phyloP scores from a whole-genome alignment of 2,329 filamentous ascomycete species.

The Colletotrichum orchidophilum region DNA sequence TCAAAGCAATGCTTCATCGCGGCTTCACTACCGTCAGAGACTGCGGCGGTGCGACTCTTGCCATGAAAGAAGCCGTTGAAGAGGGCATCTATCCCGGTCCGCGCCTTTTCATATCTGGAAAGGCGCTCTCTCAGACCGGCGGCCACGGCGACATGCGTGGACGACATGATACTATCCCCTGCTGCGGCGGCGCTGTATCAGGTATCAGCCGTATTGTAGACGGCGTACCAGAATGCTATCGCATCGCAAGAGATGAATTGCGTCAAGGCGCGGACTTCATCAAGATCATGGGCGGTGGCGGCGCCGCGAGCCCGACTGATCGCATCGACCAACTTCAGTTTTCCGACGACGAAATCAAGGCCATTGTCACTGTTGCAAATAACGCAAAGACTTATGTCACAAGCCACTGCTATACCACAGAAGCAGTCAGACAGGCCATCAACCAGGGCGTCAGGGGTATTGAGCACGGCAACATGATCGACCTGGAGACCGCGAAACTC shows the following conservation, averaged over 20 bases:
- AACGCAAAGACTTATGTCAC: slow-evolving; percentile 63
- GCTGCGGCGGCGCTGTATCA: slow-evolving; percentile 56
- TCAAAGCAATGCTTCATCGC: slow-evolving; percentile 58
- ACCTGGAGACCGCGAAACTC: slow-evolving; percentile 52
- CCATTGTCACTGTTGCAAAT: slow-evolving; percentile 59
- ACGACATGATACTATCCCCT: slow-evolving; percentile 49
- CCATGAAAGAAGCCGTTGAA: slow-evolving; percentile 64
- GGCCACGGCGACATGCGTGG: slow-evolving; percentile 63
- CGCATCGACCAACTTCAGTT: slow-evolving; percentile 63
- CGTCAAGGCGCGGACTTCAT: slow-evolving; percentile 67
- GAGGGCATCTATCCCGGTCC: slow-evolving; percentile 64
- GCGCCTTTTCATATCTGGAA: slow-evolving; percentile 62
- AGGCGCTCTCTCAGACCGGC: slow-evolving; percentile 65
- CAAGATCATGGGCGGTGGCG: slow-evolving; percentile 68
- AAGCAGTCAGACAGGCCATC: slow-evolving; percentile 62
- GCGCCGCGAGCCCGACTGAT: slow-evolving; percentile 65
- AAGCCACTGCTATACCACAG: slow-evolving; percentile 64
- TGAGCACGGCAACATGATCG: slow-evolving; percentile 55
- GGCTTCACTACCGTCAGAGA: slow-evolving; percentile 69
- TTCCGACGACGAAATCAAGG: slow-evolving; percentile 62
- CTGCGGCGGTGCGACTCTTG: slow-evolving; percentile 63
- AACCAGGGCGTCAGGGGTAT: slow-evolving; percentile 65
- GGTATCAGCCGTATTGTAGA: slow-evolving; percentile 58
- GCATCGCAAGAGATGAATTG: slow-evolving; percentile 62
- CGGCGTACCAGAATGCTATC: slow-evolving; percentile 63